Evolutionary conservation across 345 rosid genomes (phyloP).

Genomic region (Moringa oleifera): DNA sequence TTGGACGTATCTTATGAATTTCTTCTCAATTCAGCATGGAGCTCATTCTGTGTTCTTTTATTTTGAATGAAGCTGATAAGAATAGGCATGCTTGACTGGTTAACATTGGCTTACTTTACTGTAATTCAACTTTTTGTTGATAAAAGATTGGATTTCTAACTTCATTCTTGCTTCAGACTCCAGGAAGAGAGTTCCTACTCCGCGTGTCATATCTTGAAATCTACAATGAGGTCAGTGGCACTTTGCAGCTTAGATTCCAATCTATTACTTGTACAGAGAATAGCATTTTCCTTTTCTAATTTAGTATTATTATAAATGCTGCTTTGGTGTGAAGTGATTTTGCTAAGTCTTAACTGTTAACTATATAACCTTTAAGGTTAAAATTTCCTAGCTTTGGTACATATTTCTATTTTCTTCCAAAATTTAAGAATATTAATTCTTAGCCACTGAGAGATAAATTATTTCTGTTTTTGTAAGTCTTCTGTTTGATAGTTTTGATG

Average conservation of each 20-base stretch:
- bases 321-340: not conserved
- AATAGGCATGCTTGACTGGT: not conserved
- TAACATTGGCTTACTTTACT: not conserved
- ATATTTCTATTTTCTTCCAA: not conserved
- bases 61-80: not conserved
- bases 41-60: not conserved
- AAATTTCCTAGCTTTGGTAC: not conserved
- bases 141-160: constrained; percentile 14
- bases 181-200: constrained; percentile 95
- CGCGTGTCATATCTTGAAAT: constrained; percentile 99
- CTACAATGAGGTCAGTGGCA: constrained; percentile 81
- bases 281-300: constrained; percentile 3
- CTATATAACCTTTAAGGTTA: not conserved
- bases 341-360: too few species aligned
- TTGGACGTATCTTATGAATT: too few species aligned
- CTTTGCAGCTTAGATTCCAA: constrained; percentile 7
- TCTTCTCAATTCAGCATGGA: not conserved
- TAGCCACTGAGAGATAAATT: not conserved
- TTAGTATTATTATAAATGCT: not conserved
- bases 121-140: too few species aligned
- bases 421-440: too few species aligned
- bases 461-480: not conserved
- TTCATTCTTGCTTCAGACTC: constrained; percentile 59
- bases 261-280: not conserved
- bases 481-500: not conserved